Conservation (phyloP, 2,329 filamentous ascomycete species). For the Thelonectria olida region DNA sequence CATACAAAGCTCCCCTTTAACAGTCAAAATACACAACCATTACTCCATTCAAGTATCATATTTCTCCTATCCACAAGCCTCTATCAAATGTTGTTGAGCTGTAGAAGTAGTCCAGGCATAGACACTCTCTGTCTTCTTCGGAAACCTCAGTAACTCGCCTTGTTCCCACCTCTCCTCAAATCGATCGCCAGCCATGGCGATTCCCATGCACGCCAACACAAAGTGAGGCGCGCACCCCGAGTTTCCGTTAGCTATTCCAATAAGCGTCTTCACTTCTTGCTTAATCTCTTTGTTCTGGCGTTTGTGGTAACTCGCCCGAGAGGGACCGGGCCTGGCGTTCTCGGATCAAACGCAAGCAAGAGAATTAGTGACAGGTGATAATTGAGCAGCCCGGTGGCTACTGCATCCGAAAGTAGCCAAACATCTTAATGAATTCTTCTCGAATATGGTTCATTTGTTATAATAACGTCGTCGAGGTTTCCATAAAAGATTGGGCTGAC, state of each 20-base stretch:
- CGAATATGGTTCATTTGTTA: not conserved
- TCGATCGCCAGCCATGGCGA: constrained; percentile 45
- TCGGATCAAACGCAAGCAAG: constrained; percentile 29
- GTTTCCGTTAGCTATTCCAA: constrained; percentile 29
- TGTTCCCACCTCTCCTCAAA: constrained; percentile 48
- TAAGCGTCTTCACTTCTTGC: constrained; percentile 21
- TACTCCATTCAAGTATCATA: constrained; percentile 23
- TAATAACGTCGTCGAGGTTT: not conserved
- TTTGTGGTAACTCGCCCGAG: constrained; percentile 1
- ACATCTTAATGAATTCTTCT: constrained; percentile 19
- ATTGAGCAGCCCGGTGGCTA: constrained; percentile 29
- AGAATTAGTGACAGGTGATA: constrained; percentile 33
- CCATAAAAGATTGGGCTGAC: constrained; percentile 26
- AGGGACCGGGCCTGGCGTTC: constrained; percentile 25
- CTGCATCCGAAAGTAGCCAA: constrained; percentile 28
- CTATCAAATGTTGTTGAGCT: constrained; percentile 30
- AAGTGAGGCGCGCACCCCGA: constrained; percentile 9
- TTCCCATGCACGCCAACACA: constrained; percentile 27
- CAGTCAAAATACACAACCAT: constrained; percentile 5
- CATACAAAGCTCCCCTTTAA: no score
- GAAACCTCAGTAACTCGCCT: constrained; percentile 45
- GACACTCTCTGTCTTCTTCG: constrained; percentile 40
- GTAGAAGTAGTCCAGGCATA: constrained; percentile 29
- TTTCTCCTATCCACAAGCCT: constrained; percentile 34
- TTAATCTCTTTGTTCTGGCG: constrained; percentile 31